Evolutionary conservation across 345 rosid species (phyloP).

Genomic region (Arabidopsis thaliana): DNA sequence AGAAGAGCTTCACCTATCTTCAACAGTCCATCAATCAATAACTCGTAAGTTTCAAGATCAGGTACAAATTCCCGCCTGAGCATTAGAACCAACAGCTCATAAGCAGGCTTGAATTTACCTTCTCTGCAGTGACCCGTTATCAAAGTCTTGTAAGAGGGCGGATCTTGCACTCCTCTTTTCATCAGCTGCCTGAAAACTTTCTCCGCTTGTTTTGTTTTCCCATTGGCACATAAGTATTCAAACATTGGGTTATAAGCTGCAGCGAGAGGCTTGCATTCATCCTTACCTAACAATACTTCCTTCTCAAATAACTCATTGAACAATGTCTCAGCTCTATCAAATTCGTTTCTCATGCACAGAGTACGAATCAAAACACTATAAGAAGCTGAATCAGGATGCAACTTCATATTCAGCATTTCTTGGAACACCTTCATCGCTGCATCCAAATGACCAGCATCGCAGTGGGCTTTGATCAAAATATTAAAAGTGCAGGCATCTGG

Average conservation of each 20-base stretch:
- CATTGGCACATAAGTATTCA: constrained; percentile 68
- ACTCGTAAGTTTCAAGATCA: constrained; percentile 61
- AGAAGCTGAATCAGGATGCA: constrained; percentile 77
- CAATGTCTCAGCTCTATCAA: constrained; percentile 66
- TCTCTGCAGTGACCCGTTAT: constrained; percentile 81
- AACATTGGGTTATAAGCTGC: constrained; percentile 83
- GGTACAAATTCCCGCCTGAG: constrained; percentile 70
- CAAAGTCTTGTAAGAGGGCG: constrained; percentile 65
- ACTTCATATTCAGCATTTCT: constrained; percentile 56
- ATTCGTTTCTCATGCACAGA: constrained; percentile 62
- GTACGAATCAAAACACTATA: constrained; percentile 73
- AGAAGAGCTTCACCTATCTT: constrained; percentile 61
- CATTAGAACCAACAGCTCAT: constrained; percentile 74
- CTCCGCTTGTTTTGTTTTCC: constrained; percentile 74
- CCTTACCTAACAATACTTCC: constrained; percentile 51
- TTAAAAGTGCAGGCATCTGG: constrained; percentile 86
- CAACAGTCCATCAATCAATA: constrained; percentile 65
- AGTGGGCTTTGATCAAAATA: constrained; percentile 69
- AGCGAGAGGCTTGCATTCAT: constrained; percentile 69
- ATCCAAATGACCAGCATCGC: constrained; percentile 59
- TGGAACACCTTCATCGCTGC: constrained; percentile 65
- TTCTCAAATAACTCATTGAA: constrained; percentile 63
- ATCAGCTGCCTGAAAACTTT: constrained; percentile 76
- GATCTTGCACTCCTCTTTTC: constrained; percentile 85
- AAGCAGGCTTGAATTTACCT: constrained; percentile 61